phyloP scores from a whole-genome alignment of 441 rosid species.

The Adansonia gregorii region DNA sequence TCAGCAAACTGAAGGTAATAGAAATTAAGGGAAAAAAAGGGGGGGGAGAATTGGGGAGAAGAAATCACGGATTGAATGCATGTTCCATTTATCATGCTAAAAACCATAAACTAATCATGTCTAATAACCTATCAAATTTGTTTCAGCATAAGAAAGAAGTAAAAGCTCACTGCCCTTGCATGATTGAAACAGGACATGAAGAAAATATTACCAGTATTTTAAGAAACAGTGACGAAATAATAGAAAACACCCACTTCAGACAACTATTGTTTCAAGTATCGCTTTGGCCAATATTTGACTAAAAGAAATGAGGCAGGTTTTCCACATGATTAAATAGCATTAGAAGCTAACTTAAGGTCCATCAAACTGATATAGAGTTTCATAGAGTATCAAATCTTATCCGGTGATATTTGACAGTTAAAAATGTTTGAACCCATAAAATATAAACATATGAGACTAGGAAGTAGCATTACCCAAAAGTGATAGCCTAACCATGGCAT shows the following conservation, averaged over 20 bases:
- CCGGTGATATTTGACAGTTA: background rate
- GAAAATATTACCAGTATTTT: background rate
- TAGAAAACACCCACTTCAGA: background rate
- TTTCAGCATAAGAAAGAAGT: background rate
- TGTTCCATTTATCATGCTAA: background rate
- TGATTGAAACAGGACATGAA: background rate
- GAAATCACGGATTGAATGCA: background rate
- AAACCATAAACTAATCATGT: background rate
- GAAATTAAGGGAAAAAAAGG: no score
- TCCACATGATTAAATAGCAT: background rate
- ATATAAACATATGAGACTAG: slow-evolving; percentile 16
- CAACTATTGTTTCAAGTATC: background rate
- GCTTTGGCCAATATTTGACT: background rate
- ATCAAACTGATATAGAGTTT: background rate
- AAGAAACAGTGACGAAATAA: background rate
- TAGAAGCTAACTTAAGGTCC: background rate
- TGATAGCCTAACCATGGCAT: slow-evolving; percentile 98
- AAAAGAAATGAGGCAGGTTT: background rate
- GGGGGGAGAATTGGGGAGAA: no score
- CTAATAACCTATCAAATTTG: background rate
- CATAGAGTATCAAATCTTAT: slow-evolving; percentile 9
- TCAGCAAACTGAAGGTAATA: no score
- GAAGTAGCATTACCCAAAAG: slow-evolving; percentile 76
- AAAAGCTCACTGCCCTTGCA: background rate
- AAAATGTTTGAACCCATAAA: slow-evolving; percentile 17